These are phyloP conservation scores for Anastatica hierochuntica DNA, from an alignment of 345 rosid genomes.

Conservation along the genomic window DNA sequence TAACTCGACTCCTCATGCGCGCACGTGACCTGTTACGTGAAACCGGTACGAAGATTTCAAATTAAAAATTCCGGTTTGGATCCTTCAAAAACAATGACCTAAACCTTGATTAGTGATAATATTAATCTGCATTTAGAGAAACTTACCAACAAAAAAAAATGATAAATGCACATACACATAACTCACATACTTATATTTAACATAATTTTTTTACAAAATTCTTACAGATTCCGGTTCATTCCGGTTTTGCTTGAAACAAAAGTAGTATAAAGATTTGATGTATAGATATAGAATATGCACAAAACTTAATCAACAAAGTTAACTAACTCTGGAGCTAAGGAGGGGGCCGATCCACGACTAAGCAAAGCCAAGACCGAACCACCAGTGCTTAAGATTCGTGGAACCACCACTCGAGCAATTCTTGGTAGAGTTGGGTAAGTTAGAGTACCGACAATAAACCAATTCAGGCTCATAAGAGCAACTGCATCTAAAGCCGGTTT, in stretches of 20 bases:
- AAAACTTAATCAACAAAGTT: constrained; percentile 12
- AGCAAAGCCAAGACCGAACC: constrained; percentile 7
- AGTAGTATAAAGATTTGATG: neutral
- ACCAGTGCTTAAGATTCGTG: neutral
- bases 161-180: neutral
- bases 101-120: no score
- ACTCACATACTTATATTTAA: neutral
- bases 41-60: no score
- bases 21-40: no score
- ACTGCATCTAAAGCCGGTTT: constrained; percentile 71
- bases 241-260: no score
- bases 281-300: neutral
- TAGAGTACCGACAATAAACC: constrained; percentile 74
- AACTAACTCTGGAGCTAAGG: neutral
- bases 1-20: no score
- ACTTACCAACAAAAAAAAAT: no score
- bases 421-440: constrained; percentile 58
- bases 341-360: constrained; percentile 5
- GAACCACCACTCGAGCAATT: constrained; percentile 34
- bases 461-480: constrained; percentile 71
- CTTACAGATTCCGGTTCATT: neutral
- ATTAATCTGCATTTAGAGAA: no score
- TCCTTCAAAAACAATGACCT: no score
- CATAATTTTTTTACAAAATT: neutral
- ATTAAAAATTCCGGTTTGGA: no score